Conservation (phyloP, 106 monocot species). For the Alisma plantagoaquatica region DNA sequence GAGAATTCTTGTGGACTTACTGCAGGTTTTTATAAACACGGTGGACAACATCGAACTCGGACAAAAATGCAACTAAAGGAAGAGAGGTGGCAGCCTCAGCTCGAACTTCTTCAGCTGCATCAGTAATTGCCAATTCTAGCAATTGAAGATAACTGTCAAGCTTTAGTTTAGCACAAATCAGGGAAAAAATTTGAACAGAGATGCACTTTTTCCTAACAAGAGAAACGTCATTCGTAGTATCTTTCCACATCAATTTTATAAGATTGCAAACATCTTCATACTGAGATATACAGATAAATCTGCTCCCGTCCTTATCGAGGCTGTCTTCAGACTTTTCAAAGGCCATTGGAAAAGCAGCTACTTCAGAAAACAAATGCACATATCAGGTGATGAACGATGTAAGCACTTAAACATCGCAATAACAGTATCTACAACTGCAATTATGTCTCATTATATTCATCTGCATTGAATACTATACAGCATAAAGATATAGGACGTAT, state of each 20-base stretch:
- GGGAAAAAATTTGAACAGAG: conserved; percentile 57
- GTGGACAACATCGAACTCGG: conserved; percentile 35
- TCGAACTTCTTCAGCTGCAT: conserved; percentile 65
- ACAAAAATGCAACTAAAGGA: conserved; percentile 65
- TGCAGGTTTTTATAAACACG: conserved; percentile 31
- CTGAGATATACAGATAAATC: conserved; percentile 7
- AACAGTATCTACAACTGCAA: no score
- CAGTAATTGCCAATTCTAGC: conserved; percentile 62
- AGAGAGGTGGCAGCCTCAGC: conserved; percentile 55
- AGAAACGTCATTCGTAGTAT: conserved; percentile 16
- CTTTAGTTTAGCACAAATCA: conserved; percentile 17
- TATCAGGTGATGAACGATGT: no score
- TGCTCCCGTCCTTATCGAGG: conserved; percentile 16
- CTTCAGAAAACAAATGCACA: no score
- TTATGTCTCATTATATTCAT: no score
- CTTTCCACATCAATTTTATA: conserved; percentile 47
- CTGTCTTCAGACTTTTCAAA: conserved; percentile 29
- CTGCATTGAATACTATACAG: not conserved
- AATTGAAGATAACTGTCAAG: conserved; percentile 42
- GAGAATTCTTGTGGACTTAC: no score
- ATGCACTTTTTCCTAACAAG: conserved; percentile 43
- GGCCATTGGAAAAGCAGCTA: no score
- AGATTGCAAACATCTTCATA: conserved; percentile 39
- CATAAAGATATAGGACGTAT: not conserved
- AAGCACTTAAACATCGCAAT: no score